Evolutionary conservation across 2,329 filamentous ascomycete genomes (phyloP), one percentile per base, ranked within the genome.

Genomic region (Pezicula carpinea): DNA sequence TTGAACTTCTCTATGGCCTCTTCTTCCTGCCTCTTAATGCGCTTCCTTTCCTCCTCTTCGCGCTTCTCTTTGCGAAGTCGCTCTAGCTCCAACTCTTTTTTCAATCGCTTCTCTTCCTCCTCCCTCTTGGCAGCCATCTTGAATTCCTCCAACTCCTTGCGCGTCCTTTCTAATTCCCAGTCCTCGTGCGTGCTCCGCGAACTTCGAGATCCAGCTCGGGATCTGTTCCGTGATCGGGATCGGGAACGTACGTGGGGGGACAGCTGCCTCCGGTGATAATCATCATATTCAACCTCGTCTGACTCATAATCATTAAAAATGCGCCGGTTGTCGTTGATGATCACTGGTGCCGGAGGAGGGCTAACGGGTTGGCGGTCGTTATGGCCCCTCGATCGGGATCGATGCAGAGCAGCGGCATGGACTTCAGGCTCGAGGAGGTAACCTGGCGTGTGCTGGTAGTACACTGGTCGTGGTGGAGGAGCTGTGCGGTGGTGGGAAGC

Each of bases 261-360:
- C 33, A 58, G 8, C 18, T 29, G 38, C 35, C 29, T 15, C 17
- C 11, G 59, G 38, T 52, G 55, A 15, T 59, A 65, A 13, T 58
- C 35, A 19, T 41, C 38, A 17, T 51, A 23, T 6, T 49, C 45
- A 8, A 47, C 40, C 10, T 54, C 52, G 18, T 53, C 26, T 29
- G 26, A 29, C 26, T 29, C 50, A 43, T 70, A 55, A 18, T 74
- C 69, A 50, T 75, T 74, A 55, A 74, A 72, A 44, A 77, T 73
- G 46, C 68, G 68, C 60, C 80, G 80, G 57, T 79, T 77, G 62
- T 80, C 80, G 57, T 79, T 77, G 61, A 81, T 79, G 44, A 81
- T 73, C 38, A 82, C 69, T 1, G 77, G 76, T 7, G 62, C 53
- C 14, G 66, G 68, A 7, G 63, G 62, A 6, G 64, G 49, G 35